These are phyloP conservation scores for Meredithiella fracta DNA, from an alignment of 2,329 filamentous ascomycete species.

Conservation along the genomic window DNA sequence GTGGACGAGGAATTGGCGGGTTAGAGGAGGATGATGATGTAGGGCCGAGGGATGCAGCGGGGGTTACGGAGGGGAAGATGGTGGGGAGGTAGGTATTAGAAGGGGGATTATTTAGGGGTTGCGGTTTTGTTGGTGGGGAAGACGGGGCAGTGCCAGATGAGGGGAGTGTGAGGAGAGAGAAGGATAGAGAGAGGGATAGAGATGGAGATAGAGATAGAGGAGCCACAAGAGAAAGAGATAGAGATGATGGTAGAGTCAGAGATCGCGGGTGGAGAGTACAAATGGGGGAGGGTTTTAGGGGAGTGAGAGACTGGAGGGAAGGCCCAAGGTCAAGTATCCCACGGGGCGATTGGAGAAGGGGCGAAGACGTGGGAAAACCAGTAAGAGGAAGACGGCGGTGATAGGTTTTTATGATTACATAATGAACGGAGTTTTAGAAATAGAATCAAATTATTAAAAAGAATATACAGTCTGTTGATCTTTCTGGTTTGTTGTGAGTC, in stretches of 20 bases:
- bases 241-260: neutral
- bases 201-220: conserved; percentile 1
- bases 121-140: conserved; percentile 60
- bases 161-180: conserved; percentile 30
- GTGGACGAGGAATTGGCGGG: conserved; percentile 34
- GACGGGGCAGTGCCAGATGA: conserved; percentile 58
- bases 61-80: conserved; percentile 51
- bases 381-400: conserved; percentile 16
- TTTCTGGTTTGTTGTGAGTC: conserved; percentile 2
- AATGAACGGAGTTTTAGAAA: conserved; percentile 11
- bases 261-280: conserved; percentile 1
- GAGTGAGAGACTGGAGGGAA: conserved; percentile 7
- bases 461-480: conserved; percentile 21
- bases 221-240: neutral
- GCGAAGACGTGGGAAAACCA: conserved; percentile 15
- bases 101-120: conserved; percentile 77
- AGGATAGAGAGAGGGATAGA: conserved; percentile 18
- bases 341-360: conserved; percentile 19
- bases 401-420: conserved; percentile 15
- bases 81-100: conserved; percentile 67
- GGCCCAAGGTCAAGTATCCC: conserved; percentile 18
- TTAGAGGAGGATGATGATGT: conserved; percentile 18
- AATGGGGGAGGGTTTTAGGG: neutral
- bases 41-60: conserved; percentile 29
- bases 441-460: conserved; percentile 20